A percentile compares a stretch with the other conserved stretches of the same genome.
These are phyloP conservation scores for Metrosideros polymorpha DNA, from an alignment of 441 rosid genomes.

Conservation along the genomic window DNA sequence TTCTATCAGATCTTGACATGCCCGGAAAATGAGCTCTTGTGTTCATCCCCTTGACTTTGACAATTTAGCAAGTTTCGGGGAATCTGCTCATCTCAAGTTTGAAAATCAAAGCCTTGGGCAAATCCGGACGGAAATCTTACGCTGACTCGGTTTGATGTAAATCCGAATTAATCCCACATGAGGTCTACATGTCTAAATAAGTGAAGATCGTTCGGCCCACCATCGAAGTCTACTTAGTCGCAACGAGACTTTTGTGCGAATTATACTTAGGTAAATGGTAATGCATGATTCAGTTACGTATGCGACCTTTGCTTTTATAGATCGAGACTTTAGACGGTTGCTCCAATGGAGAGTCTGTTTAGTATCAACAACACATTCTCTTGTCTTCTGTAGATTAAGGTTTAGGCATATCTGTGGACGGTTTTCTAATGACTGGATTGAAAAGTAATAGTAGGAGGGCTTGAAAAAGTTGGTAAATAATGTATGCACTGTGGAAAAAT, in stretches of 20 bases:
- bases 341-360: neutral
- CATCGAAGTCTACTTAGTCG: neutral
- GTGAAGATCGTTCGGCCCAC: neutral
- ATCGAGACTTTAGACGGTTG: neutral
- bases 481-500: neutral
- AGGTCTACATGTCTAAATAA: neutral
- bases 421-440: neutral
- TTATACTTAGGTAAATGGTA: neutral
- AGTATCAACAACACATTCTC: neutral
- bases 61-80: neutral
- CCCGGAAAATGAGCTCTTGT: neutral
- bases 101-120: neutral
- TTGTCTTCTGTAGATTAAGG: neutral
- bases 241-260: neutral
- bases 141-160: neutral
- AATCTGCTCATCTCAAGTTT: neutral
- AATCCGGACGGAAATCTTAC: neutral
- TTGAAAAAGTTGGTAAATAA: neutral
- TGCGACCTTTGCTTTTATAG: neutral
- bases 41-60: neutral
- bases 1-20: neutral
- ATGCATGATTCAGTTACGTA: neutral
- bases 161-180: neutral
- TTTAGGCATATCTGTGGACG: neutral
- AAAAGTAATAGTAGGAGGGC: neutral